Evolutionary conservation across 371 early-diverging fungal species (phyloP).

Genomic region (Apophysomyces trapeziformis): DNA sequence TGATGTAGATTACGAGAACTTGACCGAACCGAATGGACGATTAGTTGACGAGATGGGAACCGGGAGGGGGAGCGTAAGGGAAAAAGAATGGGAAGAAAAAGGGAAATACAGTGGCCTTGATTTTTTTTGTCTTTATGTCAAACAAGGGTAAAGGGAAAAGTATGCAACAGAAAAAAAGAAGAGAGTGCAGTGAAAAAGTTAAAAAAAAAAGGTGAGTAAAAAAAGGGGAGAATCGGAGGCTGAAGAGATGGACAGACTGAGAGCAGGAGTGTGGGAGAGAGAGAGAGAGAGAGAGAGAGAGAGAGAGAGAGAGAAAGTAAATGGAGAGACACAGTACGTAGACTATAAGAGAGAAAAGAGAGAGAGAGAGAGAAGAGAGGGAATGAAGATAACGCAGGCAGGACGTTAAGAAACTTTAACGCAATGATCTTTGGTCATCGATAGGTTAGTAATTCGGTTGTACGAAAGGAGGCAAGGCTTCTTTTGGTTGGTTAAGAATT

Average conservation of each 20-base stretch:
- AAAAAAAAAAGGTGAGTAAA: neutral
- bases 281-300: slow-evolving; percentile 12
- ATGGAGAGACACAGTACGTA: neutral
- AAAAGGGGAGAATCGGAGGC: slow-evolving; percentile 3
- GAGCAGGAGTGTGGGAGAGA: neutral
- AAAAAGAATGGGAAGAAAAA: neutral
- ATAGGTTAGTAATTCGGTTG: slow-evolving; percentile 9
- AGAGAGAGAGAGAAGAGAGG: too few relatives aligned
- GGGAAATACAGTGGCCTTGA: neutral
- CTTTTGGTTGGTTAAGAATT: slow-evolving; percentile 7
- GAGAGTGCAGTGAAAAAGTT: slow-evolving; percentile 7
- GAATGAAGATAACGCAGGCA: neutral
- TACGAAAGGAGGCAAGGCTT: slow-evolving; percentile 6
- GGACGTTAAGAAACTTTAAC: neutral
- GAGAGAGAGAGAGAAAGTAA: slow-evolving; percentile 1
- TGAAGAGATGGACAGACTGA: neutral
- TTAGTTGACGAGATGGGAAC: slow-evolving; percentile 2
- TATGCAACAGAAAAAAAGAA: slow-evolving; percentile 9
- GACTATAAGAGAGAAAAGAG: too few relatives aligned
- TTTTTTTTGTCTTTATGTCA: slow-evolving; percentile 7
- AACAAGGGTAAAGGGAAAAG: neutral
- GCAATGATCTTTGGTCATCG: neutral
- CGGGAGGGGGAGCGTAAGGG: too few relatives aligned
- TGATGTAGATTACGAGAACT: slow-evolving; percentile 5
- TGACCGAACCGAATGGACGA: neutral